Conservation (phyloP, 2,329 filamentous ascomycete species). For the Macroventuria anomochaeta region DNA sequence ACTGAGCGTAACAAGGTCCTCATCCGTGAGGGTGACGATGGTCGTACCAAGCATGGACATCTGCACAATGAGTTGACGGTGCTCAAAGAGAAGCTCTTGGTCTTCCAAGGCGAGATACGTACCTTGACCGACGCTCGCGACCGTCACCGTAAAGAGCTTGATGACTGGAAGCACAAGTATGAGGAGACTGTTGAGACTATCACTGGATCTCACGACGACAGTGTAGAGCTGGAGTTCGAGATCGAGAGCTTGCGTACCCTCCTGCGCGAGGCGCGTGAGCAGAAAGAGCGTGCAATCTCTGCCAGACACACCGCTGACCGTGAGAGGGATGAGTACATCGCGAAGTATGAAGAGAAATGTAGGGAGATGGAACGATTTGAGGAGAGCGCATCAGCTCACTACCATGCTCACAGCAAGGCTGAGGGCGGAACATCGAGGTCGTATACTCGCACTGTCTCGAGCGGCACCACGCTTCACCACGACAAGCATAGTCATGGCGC, state of each 20-base stretch:
- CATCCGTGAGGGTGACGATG: conserved; percentile 26
- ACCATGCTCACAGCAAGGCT: conserved; percentile 17
- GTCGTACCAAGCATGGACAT: conserved; percentile 24
- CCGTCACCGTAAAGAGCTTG: conserved; percentile 27
- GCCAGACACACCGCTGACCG: conserved; percentile 32
- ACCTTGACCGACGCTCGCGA: conserved; percentile 27
- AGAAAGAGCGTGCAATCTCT: conserved; percentile 33
- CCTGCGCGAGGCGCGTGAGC: conserved; percentile 32
- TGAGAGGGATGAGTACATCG: conserved; percentile 30
- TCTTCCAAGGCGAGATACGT: conserved; percentile 32
- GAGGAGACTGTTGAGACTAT: conserved; percentile 33
- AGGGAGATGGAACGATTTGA: conserved; percentile 33
- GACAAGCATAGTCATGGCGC: conserved; percentile 12
- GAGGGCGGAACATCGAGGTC: conserved; percentile 14
- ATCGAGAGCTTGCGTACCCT: conserved; percentile 29
- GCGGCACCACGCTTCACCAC: conserved; percentile 28
- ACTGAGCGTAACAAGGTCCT: conserved; percentile 29
- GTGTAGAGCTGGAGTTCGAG: conserved; percentile 33
- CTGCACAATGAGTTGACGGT: conserved; percentile 21
- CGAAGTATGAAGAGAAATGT: conserved; percentile 36
- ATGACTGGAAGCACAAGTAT: conserved; percentile 34
- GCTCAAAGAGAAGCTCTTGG: conserved; percentile 23
- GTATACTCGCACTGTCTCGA: conserved; percentile 21
- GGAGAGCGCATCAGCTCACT: conserved; percentile 25
- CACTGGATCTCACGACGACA: conserved; percentile 28